A percentile compares a stretch with the other conserved stretches of the same genome.
Conservation (phyloP, 2,329 filamentous ascomycete genomes). For the Clarireedia monteithiana region DNA sequence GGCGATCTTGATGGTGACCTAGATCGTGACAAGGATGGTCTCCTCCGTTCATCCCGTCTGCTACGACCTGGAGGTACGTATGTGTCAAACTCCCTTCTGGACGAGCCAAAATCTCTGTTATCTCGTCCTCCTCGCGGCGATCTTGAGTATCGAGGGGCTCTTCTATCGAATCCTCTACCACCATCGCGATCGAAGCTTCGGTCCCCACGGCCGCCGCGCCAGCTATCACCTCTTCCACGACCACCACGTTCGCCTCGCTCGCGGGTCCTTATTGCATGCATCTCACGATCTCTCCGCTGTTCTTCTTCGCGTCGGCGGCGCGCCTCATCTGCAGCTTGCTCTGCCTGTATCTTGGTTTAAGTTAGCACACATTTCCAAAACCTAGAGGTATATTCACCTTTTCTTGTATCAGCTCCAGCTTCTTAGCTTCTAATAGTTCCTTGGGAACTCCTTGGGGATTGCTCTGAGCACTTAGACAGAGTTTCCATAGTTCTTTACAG, state of each 20-base stretch:
- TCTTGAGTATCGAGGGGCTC: conserved; percentile 37
- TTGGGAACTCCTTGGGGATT: conserved; percentile 89
- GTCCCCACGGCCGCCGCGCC: conserved; percentile 33
- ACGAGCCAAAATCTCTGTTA: conserved; percentile 28
- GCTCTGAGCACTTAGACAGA: conserved; percentile 82
- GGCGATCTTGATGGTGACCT: conserved; percentile 27
- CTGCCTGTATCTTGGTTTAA: conserved; percentile 63
- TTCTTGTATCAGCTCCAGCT: conserved; percentile 86
- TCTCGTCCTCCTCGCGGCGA: conserved; percentile 33
- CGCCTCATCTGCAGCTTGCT: conserved; percentile 70
- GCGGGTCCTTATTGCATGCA: conserved; percentile 59
- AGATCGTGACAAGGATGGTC: conserved; percentile 22
- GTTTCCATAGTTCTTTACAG: conserved; percentile 88
- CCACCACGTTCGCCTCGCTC: conserved; percentile 42
- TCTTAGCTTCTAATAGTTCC: conserved; percentile 92
- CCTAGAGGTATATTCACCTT: conserved; percentile 53
- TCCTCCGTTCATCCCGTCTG: conserved; percentile 26
- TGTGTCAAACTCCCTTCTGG: conserved; percentile 25
- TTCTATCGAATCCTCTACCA: conserved; percentile 34
- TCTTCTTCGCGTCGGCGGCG: conserved; percentile 65
- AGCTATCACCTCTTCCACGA: conserved; percentile 40
- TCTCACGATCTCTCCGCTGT: conserved; percentile 61
- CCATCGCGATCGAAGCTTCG: conserved; percentile 38
- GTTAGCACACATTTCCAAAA: conserved; percentile 11
- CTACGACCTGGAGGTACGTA: conserved; percentile 28